Percentiles rank a stretch among this genome's conserved stretches.
Evolutionary conservation across 2,329 filamentous ascomycete species (phyloP).

Genomic region (Cyphellophora europaea): DNA sequence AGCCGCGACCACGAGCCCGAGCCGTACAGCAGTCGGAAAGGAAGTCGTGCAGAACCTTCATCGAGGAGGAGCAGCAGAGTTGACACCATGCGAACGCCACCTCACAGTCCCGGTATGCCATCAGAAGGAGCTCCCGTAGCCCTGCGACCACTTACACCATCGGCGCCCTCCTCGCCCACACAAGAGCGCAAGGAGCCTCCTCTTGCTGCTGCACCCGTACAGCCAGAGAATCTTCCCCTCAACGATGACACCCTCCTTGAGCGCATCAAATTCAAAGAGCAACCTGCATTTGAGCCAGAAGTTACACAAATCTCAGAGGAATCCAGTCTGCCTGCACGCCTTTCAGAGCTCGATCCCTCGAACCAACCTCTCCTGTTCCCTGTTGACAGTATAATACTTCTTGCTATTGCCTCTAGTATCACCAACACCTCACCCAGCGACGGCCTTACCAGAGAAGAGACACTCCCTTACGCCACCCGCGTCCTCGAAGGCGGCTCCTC

Average conservation of each 20-base stretch:
- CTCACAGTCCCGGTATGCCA: background rate
- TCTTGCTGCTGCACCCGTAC: slow-evolving; percentile 20
- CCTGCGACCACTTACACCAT: background rate
- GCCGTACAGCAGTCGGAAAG: slow-evolving; percentile 8
- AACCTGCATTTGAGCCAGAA: slow-evolving; percentile 25
- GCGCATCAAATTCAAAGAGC: slow-evolving; percentile 66
- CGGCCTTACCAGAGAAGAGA: slow-evolving; percentile 84
- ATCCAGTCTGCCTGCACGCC: slow-evolving; percentile 46
- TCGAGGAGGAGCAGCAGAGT: slow-evolving; percentile 11
- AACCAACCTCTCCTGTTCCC: slow-evolving; percentile 73
- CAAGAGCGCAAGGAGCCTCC: slow-evolving; percentile 9
- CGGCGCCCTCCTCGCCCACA: slow-evolving; percentile 1
- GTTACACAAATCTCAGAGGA: slow-evolving; percentile 30
- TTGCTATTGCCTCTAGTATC: slow-evolving; percentile 71
- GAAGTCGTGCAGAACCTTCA: slow-evolving; percentile 7
- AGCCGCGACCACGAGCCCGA: slow-evolving; percentile 43
- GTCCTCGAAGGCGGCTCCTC: slow-evolving; percentile 82
- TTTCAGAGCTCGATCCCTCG: slow-evolving; percentile 62
- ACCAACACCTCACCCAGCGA: slow-evolving; percentile 81
- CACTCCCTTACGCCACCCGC: slow-evolving; percentile 78
- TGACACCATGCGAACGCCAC: background rate
- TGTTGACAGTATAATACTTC: slow-evolving; percentile 80
- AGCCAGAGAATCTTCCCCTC: slow-evolving; percentile 63
- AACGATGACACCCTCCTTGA: slow-evolving; percentile 94
- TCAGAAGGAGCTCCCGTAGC: background rate